Percentiles rank a stretch among this genome's conserved stretches.
Conservation (phyloP, 495 filamentous ascomycete species). For the Aspergillus coremiiformis region DNA sequence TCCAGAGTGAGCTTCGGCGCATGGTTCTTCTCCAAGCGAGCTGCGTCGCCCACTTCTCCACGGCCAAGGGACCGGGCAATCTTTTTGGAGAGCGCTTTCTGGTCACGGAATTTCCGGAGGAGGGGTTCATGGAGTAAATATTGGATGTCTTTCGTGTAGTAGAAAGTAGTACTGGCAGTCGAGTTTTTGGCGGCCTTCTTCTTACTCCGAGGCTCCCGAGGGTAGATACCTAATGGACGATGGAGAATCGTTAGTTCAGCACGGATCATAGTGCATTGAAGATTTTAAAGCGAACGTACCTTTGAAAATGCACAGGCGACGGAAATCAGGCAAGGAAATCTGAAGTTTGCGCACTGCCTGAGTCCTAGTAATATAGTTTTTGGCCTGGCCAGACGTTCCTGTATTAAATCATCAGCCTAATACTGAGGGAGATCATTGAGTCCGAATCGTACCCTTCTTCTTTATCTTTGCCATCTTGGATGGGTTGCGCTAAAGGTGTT, state of each 20-base stretch:
- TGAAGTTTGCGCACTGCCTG: constrained; percentile 96
- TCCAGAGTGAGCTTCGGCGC: constrained; percentile 83
- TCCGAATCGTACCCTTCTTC: constrained; percentile 70
- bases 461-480: constrained; percentile 72
- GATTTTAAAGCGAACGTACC: constrained; percentile 37
- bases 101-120: constrained; percentile 91
- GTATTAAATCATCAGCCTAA: constrained; percentile 14
- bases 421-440: constrained; percentile 1
- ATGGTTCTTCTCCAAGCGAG: constrained; percentile 73
- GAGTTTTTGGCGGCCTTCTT: constrained; percentile 92
- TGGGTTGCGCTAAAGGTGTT: constrained; percentile 17
- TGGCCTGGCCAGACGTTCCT: constrained; percentile 87
- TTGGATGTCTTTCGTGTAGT: constrained; percentile 98
- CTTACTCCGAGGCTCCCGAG: constrained; percentile 89
- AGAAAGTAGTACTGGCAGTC: constrained; percentile 89
- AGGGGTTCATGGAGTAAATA: constrained; percentile 95
- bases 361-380: constrained; percentile 96
- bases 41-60: constrained; percentile 82
- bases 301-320: constrained; percentile 98
- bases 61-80: constrained; percentile 84
- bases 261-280: neutral
- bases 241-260: constrained; percentile 9
- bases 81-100: constrained; percentile 94
- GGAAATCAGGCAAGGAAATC: constrained; percentile 92
- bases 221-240: constrained; percentile 67